Evolutionary conservation across 805 yeast species (phyloP).

Genomic region (Lipomyces orientalis): DNA sequence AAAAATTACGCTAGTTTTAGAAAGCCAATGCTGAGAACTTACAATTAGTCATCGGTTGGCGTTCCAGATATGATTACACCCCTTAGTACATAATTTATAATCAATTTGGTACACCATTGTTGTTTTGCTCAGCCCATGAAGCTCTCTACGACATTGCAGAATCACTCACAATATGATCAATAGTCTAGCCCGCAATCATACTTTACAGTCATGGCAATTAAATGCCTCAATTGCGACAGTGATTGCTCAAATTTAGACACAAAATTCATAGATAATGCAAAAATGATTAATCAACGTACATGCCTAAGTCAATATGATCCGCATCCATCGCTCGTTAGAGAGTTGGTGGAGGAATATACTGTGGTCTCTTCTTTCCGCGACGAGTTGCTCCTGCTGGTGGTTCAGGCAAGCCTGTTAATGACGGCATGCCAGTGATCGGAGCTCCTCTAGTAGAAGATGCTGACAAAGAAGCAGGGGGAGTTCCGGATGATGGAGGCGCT

Average conservation of each 20-base stretch:
- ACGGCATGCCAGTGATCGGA: conserved; percentile 18
- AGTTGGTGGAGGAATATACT: conserved; percentile 35
- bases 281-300: background rate
- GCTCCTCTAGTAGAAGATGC: conserved; percentile 19
- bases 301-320: background rate
- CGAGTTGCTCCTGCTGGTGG: conserved; percentile 20
- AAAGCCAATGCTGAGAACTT: background rate
- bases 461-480: conserved; percentile 13
- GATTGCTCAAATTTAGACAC: background rate
- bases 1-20: conserved; percentile 41
- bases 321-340: background rate
- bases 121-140: too few species aligned
- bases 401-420: conserved; percentile 27
- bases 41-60: background rate
- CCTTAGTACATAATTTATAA: background rate
- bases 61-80: background rate
- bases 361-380: conserved; percentile 29
- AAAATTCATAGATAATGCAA: background rate
- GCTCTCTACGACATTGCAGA: background rate
- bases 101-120: too few species aligned
- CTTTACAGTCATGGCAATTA: background rate
- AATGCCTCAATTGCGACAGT: background rate
- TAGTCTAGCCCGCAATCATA: background rate
- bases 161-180: background rate
- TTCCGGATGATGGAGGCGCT: conserved; percentile 1